These are phyloP conservation scores for Skeletonema marinoi DNA, from an alignment of 108 stramenopile genomes.

Conservation along the genomic window DNA sequence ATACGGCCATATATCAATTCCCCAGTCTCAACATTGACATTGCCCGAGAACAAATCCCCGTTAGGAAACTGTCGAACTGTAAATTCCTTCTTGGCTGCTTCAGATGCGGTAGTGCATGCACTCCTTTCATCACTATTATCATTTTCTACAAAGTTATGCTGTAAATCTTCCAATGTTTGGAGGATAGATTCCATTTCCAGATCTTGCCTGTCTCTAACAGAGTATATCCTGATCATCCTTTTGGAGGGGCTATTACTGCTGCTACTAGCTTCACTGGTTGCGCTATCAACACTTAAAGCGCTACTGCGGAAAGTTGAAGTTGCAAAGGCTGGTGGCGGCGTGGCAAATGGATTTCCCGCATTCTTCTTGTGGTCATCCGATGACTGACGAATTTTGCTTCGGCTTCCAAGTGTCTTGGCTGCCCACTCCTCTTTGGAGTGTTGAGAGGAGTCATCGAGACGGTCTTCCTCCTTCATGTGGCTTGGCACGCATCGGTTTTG, in stretches of 20 bases:
- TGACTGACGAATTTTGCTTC: background rate
- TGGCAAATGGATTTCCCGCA: background rate
- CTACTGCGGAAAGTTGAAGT: background rate
- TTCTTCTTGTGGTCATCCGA: background rate
- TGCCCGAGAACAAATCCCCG: slow-evolving; percentile 49
- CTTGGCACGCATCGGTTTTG: background rate
- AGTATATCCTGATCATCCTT: background rate
- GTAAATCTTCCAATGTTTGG: background rate
- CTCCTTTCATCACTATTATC: background rate
- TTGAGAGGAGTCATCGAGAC: background rate
- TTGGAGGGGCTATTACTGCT: background rate
- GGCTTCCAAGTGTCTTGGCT: background rate
- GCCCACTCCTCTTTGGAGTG: background rate
- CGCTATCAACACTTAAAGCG: background rate
- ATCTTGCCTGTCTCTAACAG: background rate
- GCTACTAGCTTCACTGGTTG: background rate
- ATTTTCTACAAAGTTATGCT: background rate
- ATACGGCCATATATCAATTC: slow-evolving; percentile 34
- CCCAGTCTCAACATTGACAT: slow-evolving; percentile 20
- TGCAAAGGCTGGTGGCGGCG: background rate
- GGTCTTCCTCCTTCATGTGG: background rate
- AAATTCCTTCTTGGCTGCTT: slow-evolving; percentile 12
- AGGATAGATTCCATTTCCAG: background rate
- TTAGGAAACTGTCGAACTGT: slow-evolving; percentile 34
- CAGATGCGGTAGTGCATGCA: background rate